These are phyloP conservation scores for Candida cerambycidarum DNA, from an alignment of 805 yeast species.

Conservation along the genomic window DNA sequence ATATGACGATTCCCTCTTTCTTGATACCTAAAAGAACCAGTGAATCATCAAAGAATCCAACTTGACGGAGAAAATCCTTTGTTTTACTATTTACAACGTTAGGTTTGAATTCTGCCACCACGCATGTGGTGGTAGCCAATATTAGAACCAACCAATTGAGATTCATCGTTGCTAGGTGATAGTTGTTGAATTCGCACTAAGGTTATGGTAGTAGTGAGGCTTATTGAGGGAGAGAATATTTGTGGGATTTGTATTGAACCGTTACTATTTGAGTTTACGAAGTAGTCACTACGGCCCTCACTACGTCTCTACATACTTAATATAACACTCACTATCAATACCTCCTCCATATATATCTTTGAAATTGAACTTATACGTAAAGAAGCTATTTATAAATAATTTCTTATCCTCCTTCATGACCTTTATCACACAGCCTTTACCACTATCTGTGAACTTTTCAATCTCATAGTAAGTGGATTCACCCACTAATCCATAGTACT, in stretches of 20 bases:
- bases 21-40: slow-evolving; percentile 37
- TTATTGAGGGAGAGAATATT: too few relatives aligned
- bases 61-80: slow-evolving; percentile 12
- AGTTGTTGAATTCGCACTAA: neutral
- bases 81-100: slow-evolving; percentile 17
- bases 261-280: neutral
- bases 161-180: too few relatives aligned
- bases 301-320: neutral
- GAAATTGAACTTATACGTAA: slow-evolving; percentile 30
- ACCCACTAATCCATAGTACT: slow-evolving; percentile 35
- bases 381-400: slow-evolving; percentile 30
- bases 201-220: neutral
- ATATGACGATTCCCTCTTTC: slow-evolving; percentile 27
- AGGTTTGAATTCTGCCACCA: slow-evolving; percentile 20
- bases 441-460: slow-evolving; percentile 16
- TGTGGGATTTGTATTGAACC: too few relatives aligned
- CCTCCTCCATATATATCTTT: slow-evolving; percentile 23
- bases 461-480: slow-evolving; percentile 32
- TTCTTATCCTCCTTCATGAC: slow-evolving; percentile 29
- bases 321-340: slow-evolving; percentile 10
- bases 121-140: neutral
- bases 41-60: slow-evolving; percentile 56
- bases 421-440: slow-evolving; percentile 23
- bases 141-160: neutral
- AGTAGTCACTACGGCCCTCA: neutral